A percentile compares a stretch with the other conserved stretches of the same genome.
phyloP scores from a whole-genome alignment of 345 rosid genomes.

The Lenwebbia sp. region DNA sequence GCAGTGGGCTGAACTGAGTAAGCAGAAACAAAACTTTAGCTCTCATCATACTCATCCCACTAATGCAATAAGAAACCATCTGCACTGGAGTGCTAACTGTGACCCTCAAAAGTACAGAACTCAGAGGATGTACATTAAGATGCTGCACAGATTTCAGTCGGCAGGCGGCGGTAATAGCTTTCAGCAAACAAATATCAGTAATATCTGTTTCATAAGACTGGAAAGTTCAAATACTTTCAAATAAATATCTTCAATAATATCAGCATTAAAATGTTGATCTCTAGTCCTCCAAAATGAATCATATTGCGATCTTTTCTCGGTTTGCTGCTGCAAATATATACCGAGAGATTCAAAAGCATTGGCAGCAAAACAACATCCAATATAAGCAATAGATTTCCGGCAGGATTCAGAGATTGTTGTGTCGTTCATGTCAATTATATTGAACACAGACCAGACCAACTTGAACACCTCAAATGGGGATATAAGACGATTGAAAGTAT shows the following conservation, averaged over 20 bases:
- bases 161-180: constrained; percentile 35
- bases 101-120: constrained; percentile 36
- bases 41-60: constrained; percentile 30
- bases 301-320: constrained; percentile 21
- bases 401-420: constrained; percentile 11
- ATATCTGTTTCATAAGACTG: constrained; percentile 25
- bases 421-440: constrained; percentile 23
- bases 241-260: constrained; percentile 55
- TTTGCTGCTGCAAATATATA: constrained; percentile 40
- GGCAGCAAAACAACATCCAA: constrained; percentile 54
- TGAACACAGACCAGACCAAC: constrained; percentile 45
- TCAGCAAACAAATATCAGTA: constrained; percentile 59
- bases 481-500: constrained; percentile 38
- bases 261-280: constrained; percentile 30
- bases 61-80: constrained; percentile 49
- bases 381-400: constrained; percentile 17
- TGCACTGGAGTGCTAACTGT: constrained; percentile 47
- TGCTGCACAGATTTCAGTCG: constrained; percentile 20
- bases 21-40: constrained; percentile 58
- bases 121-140: constrained; percentile 45
- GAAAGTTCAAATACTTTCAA: constrained; percentile 42
- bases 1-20: constrained; percentile 64
- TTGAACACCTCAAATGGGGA: constrained; percentile 72
- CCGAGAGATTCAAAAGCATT: constrained; percentile 58
- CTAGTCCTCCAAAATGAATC: constrained; percentile 46